A percentile compares a stretch with the other conserved stretches of the same genome.
Evolutionary conservation across 495 filamentous ascomycete genomes (phyloP).

Genomic region (Tuber borchii): DNA sequence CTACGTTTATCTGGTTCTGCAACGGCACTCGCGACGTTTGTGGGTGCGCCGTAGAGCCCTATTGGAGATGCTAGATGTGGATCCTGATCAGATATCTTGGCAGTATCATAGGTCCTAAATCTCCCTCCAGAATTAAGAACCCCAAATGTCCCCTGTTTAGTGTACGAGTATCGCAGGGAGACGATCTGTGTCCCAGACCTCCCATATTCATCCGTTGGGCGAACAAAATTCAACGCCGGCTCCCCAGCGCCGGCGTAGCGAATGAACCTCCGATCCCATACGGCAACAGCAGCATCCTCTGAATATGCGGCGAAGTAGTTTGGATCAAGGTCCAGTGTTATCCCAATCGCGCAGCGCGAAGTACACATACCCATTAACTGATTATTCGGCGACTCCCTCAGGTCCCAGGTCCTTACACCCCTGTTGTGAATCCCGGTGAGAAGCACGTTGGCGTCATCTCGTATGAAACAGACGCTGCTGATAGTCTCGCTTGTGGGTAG

Average conservation of each 20-base stretch:
- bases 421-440: slow-evolving; percentile 79
- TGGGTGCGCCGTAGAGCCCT: slow-evolving; percentile 10
- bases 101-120: slow-evolving; percentile 41
- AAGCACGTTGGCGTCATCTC: slow-evolving; percentile 72
- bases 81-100: slow-evolving; percentile 35
- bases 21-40: slow-evolving; percentile 9
- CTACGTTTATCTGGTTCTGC: slow-evolving; percentile 27
- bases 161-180: slow-evolving; percentile 34
- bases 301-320: slow-evolving; percentile 83
- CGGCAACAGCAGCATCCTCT: slow-evolving; percentile 61
- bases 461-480: slow-evolving; percentile 84
- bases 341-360: slow-evolving; percentile 80
- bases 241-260: slow-evolving; percentile 9
- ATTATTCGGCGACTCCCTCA: slow-evolving; percentile 58
- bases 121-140: slow-evolving; percentile 34
- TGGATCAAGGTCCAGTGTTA: slow-evolving; percentile 82
- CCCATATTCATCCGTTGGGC: slow-evolving; percentile 21
- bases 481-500: slow-evolving; percentile 80
- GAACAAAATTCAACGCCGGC: slow-evolving; percentile 27
- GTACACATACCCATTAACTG: slow-evolving; percentile 36
- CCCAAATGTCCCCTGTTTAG: slow-evolving; percentile 33
- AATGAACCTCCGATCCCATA: slow-evolving; percentile 77
- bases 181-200: slow-evolving; percentile 23
- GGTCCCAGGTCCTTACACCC: slow-evolving; percentile 80
- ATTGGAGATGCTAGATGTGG: slow-evolving; percentile 13